Evolutionary conservation across 495 filamentous ascomycete species (phyloP), one percentile per base, ranked within the genome.

Genomic region (Trichoderma reesei): DNA sequence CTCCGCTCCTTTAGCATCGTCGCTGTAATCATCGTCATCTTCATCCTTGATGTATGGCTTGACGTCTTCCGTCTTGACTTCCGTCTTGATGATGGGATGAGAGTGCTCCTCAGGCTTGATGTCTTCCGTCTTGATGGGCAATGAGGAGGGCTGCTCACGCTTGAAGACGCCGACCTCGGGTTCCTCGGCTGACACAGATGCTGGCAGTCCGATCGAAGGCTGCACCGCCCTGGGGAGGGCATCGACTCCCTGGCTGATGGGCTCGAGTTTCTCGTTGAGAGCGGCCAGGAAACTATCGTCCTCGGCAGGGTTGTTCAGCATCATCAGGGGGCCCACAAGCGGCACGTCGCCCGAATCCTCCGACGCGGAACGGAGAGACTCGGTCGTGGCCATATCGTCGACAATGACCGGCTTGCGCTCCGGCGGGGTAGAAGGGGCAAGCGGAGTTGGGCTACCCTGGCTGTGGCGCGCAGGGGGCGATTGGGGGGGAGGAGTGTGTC

Each of bases 401-500:
- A 10, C 4, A 10, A 39, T 4, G n/a, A n/a, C n/a, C n/a, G n/a
- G n/a, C n/a, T n/a, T 39, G 37, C 5, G 10, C 10, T 39, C 10
- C 5, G 37, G 37, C 16, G 20, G 44, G 4, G 20, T 8, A 48
- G 16, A 26, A 16, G 44, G 6, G 8, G 14, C 44, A n/a, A n/a
- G 2, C 7, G 44, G 60, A 2, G 60, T 62, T 3, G 11, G 10
- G 34, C 13, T 20, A 10, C 10, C 60, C 13, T 5, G 3, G 10
- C 13, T 62, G 20, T 5, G 31, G 8, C 60, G 42, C 13, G 74
- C 63, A 13, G 76, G 79, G 54, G 80, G 71, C 5, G 78, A 79
- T 61, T 79, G 79, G 46, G 71, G 79, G n/a, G n/a, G n/a, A 16
- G 79, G 79, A 1, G 78, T 80, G 61, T 81, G 77, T 33, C 79